Conservation (phyloP, 345 rosid genomes). For the Anastatica hierochuntica region DNA sequence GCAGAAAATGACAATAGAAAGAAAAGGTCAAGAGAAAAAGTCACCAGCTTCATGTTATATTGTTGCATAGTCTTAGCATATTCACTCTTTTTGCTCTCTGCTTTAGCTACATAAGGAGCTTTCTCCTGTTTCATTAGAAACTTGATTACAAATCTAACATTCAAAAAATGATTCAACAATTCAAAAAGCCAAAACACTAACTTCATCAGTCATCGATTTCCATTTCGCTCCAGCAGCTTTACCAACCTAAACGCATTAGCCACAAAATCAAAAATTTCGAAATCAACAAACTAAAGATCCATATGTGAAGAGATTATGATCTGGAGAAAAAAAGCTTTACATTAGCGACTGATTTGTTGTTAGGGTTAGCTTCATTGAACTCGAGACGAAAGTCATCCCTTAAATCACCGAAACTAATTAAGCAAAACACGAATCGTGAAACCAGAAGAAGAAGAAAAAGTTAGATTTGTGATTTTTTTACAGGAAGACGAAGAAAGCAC, state of each 20-base stretch:
- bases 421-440: neutral
- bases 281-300: neutral
- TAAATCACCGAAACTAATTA: neutral
- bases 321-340: conserved; percentile 26
- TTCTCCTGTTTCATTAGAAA: conserved; percentile 40
- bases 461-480: neutral
- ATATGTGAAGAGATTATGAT: neutral
- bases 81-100: conserved; percentile 52
- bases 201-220: conserved; percentile 55
- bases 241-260: conserved; percentile 59
- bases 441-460: neutral
- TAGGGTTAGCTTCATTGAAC: conserved; percentile 60
- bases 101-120: conserved; percentile 45
- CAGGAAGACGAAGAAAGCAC: conserved; percentile 80
- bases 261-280: neutral
- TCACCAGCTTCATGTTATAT: conserved; percentile 56
- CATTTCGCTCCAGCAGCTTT: conserved; percentile 75
- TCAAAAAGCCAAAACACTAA: conserved; percentile 17
- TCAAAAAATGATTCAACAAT: no score
- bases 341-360: conserved; percentile 66
- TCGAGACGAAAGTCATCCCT: conserved; percentile 70
- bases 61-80: conserved; percentile 44
- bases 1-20: neutral
- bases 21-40: neutral
- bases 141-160: no score